These are phyloP conservation scores for Penicillium palitans DNA, from an alignment of 2,329 filamentous ascomycete species.

Conservation along the genomic window DNA sequence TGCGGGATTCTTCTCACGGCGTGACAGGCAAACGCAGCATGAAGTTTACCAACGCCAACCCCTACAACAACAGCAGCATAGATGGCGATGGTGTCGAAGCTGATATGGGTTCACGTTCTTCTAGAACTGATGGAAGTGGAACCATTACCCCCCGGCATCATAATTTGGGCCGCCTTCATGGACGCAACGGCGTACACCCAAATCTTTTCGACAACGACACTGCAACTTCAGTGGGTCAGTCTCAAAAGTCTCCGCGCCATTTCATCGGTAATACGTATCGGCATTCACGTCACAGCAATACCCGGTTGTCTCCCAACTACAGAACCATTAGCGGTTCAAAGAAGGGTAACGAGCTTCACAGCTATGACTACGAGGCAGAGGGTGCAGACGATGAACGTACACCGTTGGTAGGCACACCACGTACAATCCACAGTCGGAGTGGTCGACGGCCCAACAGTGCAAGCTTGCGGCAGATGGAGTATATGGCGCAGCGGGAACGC, in stretches of 20 bases:
- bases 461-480: slow-evolving; percentile 69
- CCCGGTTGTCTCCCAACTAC: slow-evolving; percentile 57
- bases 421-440: slow-evolving; percentile 58
- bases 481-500: slow-evolving; percentile 64
- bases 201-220: slow-evolving; percentile 72
- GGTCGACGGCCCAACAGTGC: slow-evolving; percentile 56
- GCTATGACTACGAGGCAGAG: slow-evolving; percentile 80
- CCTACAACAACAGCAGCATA: slow-evolving; percentile 62
- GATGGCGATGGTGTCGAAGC: slow-evolving; percentile 69
- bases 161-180: slow-evolving; percentile 72
- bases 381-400: slow-evolving; percentile 85
- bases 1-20: slow-evolving; percentile 64
- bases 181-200: slow-evolving; percentile 66
- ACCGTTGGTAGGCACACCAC: slow-evolving; percentile 69
- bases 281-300: slow-evolving; percentile 69
- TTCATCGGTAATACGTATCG: slow-evolving; percentile 55
- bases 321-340: slow-evolving; percentile 49
- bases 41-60: slow-evolving; percentile 75
- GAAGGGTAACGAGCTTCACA: slow-evolving; percentile 63
- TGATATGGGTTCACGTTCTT: slow-evolving; percentile 60
- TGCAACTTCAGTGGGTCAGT: slow-evolving; percentile 64
- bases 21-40: slow-evolving; percentile 83
- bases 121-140: slow-evolving; percentile 59
- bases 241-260: slow-evolving; percentile 63
- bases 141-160: slow-evolving; percentile 68